Evolutionary conservation across 176 grass and related monocot genomes (phyloP).

Genomic region (Bonia amplexicaulis): DNA sequence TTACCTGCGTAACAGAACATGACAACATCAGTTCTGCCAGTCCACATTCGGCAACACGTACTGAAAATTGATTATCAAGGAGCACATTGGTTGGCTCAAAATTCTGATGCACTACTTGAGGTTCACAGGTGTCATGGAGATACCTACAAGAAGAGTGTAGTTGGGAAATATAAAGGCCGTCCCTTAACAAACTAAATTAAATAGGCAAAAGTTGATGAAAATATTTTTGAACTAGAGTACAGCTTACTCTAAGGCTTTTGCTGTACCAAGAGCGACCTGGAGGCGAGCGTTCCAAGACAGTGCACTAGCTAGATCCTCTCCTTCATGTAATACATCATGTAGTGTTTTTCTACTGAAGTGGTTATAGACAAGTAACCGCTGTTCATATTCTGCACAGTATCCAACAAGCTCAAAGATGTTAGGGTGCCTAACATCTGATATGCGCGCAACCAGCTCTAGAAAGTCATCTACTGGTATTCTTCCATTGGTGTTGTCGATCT

Average conservation of each 20-base stretch:
- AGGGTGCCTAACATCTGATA: conserved; percentile 72
- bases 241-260: conserved; percentile 85
- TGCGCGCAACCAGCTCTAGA: conserved; percentile 49
- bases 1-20: conserved; percentile 77
- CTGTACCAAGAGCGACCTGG: conserved; percentile 53
- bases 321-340: conserved; percentile 57
- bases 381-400: conserved; percentile 74
- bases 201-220: conserved; percentile 12
- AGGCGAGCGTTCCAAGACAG: conserved; percentile 71
- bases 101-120: conserved; percentile 70
- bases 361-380: conserved; percentile 78
- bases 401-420: conserved; percentile 81
- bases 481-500: conserved; percentile 84
- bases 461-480: conserved; percentile 69
- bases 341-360: conserved; percentile 79
- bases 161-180: neutral
- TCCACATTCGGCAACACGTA: conserved; percentile 74
- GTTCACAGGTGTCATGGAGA: conserved; percentile 79
- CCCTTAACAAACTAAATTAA: conserved; percentile 13
- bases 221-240: neutral
- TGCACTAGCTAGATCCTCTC: conserved; percentile 36
- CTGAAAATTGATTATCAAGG: conserved; percentile 50
- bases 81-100: conserved; percentile 79
- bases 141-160: conserved; percentile 54
- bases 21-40: conserved; percentile 43